Evolutionary conservation across 345 rosid species (phyloP).

Genomic region (Brassica carinata): DNA sequence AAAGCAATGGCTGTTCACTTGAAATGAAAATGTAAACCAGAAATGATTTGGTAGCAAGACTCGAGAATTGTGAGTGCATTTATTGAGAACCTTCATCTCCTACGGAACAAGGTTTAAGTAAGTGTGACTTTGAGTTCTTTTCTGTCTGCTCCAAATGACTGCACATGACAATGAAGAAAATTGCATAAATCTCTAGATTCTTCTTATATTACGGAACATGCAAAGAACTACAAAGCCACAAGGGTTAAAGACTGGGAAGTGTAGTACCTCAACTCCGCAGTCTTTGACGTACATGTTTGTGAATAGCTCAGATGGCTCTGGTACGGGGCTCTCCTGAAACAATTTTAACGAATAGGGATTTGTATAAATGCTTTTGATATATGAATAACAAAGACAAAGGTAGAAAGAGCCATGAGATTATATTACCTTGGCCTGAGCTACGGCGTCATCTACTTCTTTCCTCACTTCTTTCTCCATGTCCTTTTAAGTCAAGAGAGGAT

Average conservation of each 20-base stretch:
- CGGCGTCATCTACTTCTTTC: slow-evolving; percentile 91
- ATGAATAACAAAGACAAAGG: neutral
- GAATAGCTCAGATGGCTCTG: slow-evolving; percentile 88
- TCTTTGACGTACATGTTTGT: slow-evolving; percentile 81
- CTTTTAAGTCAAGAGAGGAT: slow-evolving; percentile 41
- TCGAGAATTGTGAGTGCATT: slow-evolving; percentile 17
- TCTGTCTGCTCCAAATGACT: slow-evolving; percentile 90
- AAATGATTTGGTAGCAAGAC: slow-evolving; percentile 25
- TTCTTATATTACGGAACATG: neutral
- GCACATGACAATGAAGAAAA: slow-evolving; percentile 22
- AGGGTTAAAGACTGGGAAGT: neutral
- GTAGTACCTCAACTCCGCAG: slow-evolving; percentile 69
- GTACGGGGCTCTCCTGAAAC: slow-evolving; percentile 91
- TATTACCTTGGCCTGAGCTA: slow-evolving; percentile 90
- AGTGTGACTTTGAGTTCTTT: slow-evolving; percentile 80
- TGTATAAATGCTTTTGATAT: neutral
- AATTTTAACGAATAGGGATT: slow-evolving; percentile 2
- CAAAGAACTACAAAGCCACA: neutral
- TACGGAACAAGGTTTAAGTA: slow-evolving; percentile 44
- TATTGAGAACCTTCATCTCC: slow-evolving; percentile 21
- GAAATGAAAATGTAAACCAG: slow-evolving; percentile 10
- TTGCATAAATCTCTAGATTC: slow-evolving; percentile 6
- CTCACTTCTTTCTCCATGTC: slow-evolving; percentile 91
- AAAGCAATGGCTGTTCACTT: slow-evolving; percentile 27
- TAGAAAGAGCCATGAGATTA: neutral